Base-by-base conservation (phyloP, 176 grass and related monocot species). In the Cymbopogon citratus region DNA sequence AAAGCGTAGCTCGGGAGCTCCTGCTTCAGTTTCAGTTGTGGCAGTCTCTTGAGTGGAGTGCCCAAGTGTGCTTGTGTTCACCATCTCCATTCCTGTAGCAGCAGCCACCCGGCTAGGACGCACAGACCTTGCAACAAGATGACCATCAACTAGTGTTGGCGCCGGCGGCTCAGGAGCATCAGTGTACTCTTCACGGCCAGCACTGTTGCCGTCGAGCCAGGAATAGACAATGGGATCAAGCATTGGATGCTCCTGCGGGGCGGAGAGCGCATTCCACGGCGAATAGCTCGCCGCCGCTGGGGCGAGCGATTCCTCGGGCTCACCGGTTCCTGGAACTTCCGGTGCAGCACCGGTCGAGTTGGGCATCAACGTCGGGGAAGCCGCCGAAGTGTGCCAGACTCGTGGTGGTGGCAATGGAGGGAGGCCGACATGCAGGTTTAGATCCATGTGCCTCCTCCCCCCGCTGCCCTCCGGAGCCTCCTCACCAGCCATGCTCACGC, bases 1-100 rank as follows among this genome's bases (percentile, higher is more conserved):
- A 24, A 95, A 56, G 57, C 93, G 85, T 26, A 86, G 80, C 77
- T 92, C 87, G 3, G 90, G 93, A 21, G 61, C 21, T 57, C 33
- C 59, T 12, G 62, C 73, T 72, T 85, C 87, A 57, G 77, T 45
- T n/a, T 33, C 19, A 16, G 16, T 7, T 13, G 16, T 1, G 12
- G 9, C 34, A 34, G 5, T n/a, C 36, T 27, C 75, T 36, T 9
- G 28, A 41, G n/a, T 13, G 63, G 78, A 69, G 19, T 12, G 56
- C 15, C 52, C 43, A 34, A 71, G 26, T 63, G 11, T 36, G 19
- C 65, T 78, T 5, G 68, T 29, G 5, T 27, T 57, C 12, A 82
- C 12, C 74, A 78, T 82, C 79, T 82, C 79, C 16, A 14, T 62
- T 73, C 46, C 34, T 5, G 9, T 1, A 54, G 51, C 18, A 21